phyloP scores from a whole-genome alignment of 352 stramenopile genomes.

The Globisporangium splendens region DNA sequence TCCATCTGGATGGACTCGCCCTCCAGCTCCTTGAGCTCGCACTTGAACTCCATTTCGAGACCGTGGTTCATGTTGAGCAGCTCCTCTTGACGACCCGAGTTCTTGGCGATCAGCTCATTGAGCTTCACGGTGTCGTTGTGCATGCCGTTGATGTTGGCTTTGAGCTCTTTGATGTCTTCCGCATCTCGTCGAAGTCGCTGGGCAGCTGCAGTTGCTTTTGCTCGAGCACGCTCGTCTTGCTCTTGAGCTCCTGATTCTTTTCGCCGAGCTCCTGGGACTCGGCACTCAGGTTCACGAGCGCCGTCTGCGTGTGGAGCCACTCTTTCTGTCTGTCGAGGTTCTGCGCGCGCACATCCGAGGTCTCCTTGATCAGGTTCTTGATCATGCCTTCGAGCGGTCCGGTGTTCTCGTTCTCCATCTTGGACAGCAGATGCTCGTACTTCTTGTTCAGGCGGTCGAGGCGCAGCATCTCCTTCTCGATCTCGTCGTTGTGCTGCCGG shows the following conservation, averaged over 20 bases:
- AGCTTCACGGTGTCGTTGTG: slow-evolving; percentile 91
- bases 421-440: slow-evolving; percentile 90
- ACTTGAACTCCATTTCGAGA: slow-evolving; percentile 89
- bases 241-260: slow-evolving; percentile 88
- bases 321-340: slow-evolving; percentile 84
- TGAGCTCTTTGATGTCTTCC: slow-evolving; percentile 83
- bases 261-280: slow-evolving; percentile 88
- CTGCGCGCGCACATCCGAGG: slow-evolving; percentile 52
- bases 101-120: slow-evolving; percentile 92
- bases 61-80: slow-evolving; percentile 87
- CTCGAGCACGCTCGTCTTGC: slow-evolving; percentile 85
- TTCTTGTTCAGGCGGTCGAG: slow-evolving; percentile 94
- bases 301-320: slow-evolving; percentile 90
- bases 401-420: slow-evolving; percentile 89
- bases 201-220: slow-evolving; percentile 90
- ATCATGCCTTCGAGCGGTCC: slow-evolving; percentile 93
- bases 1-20: slow-evolving; percentile 70
- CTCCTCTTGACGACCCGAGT: slow-evolving; percentile 71
- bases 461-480: slow-evolving; percentile 95
- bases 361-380: slow-evolving; percentile 91
- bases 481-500: slow-evolving; percentile 92
- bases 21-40: slow-evolving; percentile 91
- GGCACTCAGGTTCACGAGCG: slow-evolving; percentile 82
- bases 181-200: slow-evolving; percentile 74
- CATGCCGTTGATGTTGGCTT: slow-evolving; percentile 64